phyloP scores from a whole-genome alignment of 108 stramenopile genomes.

The Pinguiococcus pyrenoidosus region DNA sequence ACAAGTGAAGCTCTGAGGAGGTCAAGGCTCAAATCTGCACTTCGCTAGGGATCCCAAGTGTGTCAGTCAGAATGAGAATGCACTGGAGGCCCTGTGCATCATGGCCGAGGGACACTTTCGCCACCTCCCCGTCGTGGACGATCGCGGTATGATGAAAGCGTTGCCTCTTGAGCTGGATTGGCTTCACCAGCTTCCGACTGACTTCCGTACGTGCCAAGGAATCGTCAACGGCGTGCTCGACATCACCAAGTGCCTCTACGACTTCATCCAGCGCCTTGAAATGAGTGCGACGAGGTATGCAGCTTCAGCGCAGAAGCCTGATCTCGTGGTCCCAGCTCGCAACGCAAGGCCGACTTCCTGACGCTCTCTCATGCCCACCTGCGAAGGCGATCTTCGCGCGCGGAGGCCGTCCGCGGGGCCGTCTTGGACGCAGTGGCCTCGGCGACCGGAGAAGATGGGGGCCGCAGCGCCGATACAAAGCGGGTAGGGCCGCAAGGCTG shows the following conservation, averaged over 20 bases:
- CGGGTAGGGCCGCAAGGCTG: no score
- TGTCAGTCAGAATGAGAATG: constrained; percentile 57
- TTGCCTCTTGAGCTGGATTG: not conserved
- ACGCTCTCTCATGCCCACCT: not conserved
- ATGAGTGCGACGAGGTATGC: not conserved
- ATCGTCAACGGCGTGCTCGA: constrained; percentile 1
- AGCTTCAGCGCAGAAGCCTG: no score
- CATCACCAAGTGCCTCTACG: constrained; percentile 7
- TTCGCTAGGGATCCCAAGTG: constrained; percentile 72
- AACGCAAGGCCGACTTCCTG: no score
- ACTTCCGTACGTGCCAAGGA: not conserved
- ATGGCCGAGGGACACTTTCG: constrained; percentile 82
- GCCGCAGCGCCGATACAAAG: no score
- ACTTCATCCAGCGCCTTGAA: constrained; percentile 3
- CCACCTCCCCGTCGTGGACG: constrained; percentile 28
- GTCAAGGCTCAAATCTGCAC: no score
- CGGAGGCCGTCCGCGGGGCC: not conserved
- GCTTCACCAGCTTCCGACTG: not conserved
- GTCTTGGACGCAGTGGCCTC: not conserved
- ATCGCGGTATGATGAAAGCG: not conserved
- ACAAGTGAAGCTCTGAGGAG: no score
- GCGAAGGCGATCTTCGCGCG: not conserved
- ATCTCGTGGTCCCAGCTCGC: no score
- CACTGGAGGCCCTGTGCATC: constrained; percentile 66
- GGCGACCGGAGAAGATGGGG: constrained; percentile 2